These are phyloP conservation scores for Colletotrichum chrysophilum DNA, from an alignment of 2,329 filamentous ascomycete species.

Conservation along the genomic window DNA sequence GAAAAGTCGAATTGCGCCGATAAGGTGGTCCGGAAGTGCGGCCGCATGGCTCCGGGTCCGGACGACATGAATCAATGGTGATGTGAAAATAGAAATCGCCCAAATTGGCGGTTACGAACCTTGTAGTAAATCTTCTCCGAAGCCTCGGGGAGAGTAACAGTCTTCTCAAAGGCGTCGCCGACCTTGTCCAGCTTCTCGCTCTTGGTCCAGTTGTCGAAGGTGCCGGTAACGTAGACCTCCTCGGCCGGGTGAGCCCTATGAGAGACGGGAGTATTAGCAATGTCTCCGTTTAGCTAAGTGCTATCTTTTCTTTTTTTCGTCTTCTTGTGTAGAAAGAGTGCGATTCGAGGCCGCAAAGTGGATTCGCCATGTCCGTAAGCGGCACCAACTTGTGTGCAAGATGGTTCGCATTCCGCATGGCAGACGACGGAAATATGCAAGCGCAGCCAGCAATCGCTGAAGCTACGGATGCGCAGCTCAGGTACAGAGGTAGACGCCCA, in stretches of 20 bases:
- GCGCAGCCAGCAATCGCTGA: background rate
- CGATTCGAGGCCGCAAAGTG: background rate
- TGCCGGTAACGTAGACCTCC: conserved; percentile 93
- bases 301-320: background rate
- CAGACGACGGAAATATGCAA: conserved; percentile 1
- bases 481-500: background rate
- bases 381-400: background rate
- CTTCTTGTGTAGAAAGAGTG: background rate
- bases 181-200: conserved; percentile 82
- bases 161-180: conserved; percentile 78
- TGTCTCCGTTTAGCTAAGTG: background rate
- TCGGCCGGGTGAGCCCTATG: conserved; percentile 81
- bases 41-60: background rate
- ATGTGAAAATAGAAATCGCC: conserved; percentile 13
- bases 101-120: conserved; percentile 58
- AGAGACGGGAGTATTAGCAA: conserved; percentile 12
- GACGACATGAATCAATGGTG: background rate
- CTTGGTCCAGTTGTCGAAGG: conserved; percentile 94
- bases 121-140: conserved; percentile 89
- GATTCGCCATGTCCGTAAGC: background rate
- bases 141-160: conserved; percentile 71
- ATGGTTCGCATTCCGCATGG: conserved; percentile 4
- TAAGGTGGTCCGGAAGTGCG: background rate
- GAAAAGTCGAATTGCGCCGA: background rate
- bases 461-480: background rate